Percentiles rank a stretch among this genome's conserved stretches.
Conservation (phyloP, 208 protist genomes). For the Leishmania turanica region DNA sequence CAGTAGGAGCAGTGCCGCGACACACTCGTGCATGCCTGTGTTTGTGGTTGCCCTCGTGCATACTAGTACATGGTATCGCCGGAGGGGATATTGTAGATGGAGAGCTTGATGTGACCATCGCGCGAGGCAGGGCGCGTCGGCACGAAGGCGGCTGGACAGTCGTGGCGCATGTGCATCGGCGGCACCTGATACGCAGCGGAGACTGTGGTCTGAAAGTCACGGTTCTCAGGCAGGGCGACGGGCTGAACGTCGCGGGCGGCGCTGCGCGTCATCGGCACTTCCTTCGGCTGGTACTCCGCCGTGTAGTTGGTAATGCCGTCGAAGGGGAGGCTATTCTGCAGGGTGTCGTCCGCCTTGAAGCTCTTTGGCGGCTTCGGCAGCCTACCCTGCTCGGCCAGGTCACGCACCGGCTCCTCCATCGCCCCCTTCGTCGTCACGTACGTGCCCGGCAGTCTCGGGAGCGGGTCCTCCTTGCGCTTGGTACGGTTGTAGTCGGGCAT, state of each 20-base stretch:
- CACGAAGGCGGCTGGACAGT: constrained; percentile 78
- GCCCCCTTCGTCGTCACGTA: constrained; percentile 85
- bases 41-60: background rate
- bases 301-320: constrained; percentile 90
- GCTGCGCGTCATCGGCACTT: constrained; percentile 53
- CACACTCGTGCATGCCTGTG: background rate
- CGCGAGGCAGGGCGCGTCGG: constrained; percentile 64
- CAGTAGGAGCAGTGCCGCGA: background rate
- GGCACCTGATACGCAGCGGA: constrained; percentile 64
- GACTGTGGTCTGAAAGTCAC: constrained; percentile 83
- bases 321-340: constrained; percentile 69
- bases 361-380: constrained; percentile 78
- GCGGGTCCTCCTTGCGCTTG: constrained; percentile 63
- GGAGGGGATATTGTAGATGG: constrained; percentile 83
- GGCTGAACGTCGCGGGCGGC: constrained; percentile 24
- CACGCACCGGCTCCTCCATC: constrained; percentile 78
- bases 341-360: constrained; percentile 68
- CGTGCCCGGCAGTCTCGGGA: constrained; percentile 80
- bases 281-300: constrained; percentile 86
- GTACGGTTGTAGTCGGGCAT: constrained; percentile 77
- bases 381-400: constrained; percentile 44
- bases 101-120: constrained; percentile 89
- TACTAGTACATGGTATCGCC: constrained; percentile 58
- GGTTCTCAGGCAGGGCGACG: constrained; percentile 64
- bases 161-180: constrained; percentile 57